phyloP scores from a whole-genome alignment of 495 filamentous ascomycete species.

The Tetracladium marchalianum region DNA sequence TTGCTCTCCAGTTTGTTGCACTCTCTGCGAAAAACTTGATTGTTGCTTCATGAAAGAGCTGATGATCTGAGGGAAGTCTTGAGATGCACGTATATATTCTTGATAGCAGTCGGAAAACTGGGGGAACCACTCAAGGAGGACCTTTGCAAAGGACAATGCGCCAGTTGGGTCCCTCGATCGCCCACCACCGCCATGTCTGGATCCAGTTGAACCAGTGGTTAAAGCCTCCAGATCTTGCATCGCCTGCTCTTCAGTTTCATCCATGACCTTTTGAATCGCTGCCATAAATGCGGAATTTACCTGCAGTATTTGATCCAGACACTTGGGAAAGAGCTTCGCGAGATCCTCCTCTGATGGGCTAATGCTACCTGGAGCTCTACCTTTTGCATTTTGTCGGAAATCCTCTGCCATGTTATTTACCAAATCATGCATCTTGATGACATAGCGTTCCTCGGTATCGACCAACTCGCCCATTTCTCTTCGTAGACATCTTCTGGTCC shows the following conservation, averaged over 20 bases:
- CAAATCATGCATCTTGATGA: constrained; percentile 72
- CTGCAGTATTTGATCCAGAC: constrained; percentile 64
- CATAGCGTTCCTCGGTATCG: constrained; percentile 91
- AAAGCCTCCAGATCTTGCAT: constrained; percentile 53
- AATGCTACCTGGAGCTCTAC: constrained; percentile 45
- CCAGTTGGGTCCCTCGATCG: constrained; percentile 62
- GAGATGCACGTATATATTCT: constrained; percentile 80
- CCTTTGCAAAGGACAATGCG: constrained; percentile 59
- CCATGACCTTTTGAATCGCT: constrained; percentile 63
- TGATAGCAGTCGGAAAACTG: constrained; percentile 81
- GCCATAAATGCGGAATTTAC: constrained; percentile 70
- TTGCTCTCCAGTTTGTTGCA: constrained; percentile 85
- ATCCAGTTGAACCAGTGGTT: constrained; percentile 36
- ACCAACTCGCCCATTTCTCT: constrained; percentile 86
- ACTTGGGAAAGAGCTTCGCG: constrained; percentile 69
- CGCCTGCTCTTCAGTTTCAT: constrained; percentile 75
- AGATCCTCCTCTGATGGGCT: constrained; percentile 66
- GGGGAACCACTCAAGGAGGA: constrained; percentile 82
- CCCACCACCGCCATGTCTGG: constrained; percentile 26
- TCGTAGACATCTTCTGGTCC: constrained; percentile 76
- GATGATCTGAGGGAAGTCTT: constrained; percentile 71
- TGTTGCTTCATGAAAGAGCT: constrained; percentile 63
- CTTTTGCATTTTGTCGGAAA: constrained; percentile 57
- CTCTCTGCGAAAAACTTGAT: constrained; percentile 67
- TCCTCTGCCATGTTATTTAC: constrained; percentile 66